A percentile compares a stretch with the other conserved stretches of the same genome.
Conservation (phyloP, 2,329 filamentous ascomycete species). For the Cladosporium cucumerinum region DNA sequence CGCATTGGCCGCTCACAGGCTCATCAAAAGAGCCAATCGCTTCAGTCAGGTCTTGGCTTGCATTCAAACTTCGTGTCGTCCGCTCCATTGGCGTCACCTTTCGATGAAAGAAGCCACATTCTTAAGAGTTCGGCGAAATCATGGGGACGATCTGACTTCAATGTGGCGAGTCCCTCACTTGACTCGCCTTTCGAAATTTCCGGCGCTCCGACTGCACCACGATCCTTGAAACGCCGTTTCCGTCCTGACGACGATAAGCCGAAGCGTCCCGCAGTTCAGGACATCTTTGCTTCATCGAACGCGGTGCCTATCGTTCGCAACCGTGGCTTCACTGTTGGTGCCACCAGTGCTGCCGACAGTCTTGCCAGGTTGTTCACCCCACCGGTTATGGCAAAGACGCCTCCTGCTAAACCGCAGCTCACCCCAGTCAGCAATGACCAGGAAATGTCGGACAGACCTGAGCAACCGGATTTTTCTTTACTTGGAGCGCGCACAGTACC, state of each 20-base stretch:
- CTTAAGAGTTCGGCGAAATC: slow-evolving; percentile 36
- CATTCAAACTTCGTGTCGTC: slow-evolving; percentile 19
- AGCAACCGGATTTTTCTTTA: slow-evolving; percentile 18
- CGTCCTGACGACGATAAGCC: slow-evolving; percentile 50
- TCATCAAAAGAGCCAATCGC: slow-evolving; percentile 51
- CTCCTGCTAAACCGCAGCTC: slow-evolving; percentile 6
- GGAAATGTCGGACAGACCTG: slow-evolving; percentile 28
- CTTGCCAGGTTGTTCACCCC: slow-evolving; percentile 56
- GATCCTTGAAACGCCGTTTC: slow-evolving; percentile 57
- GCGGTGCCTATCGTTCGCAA: slow-evolving; percentile 57
- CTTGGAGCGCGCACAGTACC: slow-evolving; percentile 31
- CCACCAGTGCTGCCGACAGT: slow-evolving; percentile 50
- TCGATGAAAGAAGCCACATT: slow-evolving; percentile 35
- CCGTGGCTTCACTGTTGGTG: slow-evolving; percentile 60
- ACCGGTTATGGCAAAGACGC: slow-evolving; percentile 32
- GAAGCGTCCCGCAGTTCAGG: slow-evolving; percentile 42
- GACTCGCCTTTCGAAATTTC: slow-evolving; percentile 57
- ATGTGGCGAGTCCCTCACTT: slow-evolving; percentile 31
- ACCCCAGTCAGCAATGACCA: slow-evolving; percentile 24
- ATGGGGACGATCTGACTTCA: slow-evolving; percentile 32
- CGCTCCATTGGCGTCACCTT: slow-evolving; percentile 43
- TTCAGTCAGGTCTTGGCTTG: slow-evolving; percentile 46
- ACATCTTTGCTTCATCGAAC: slow-evolving; percentile 46
- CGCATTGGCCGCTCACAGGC: slow-evolving; percentile 44
- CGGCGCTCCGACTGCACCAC: slow-evolving; percentile 49